Evolutionary conservation across 768 basidiomycete species (phyloP), one percentile per base, ranked within the genome.

Genomic region (Lyophyllum shimeji): DNA sequence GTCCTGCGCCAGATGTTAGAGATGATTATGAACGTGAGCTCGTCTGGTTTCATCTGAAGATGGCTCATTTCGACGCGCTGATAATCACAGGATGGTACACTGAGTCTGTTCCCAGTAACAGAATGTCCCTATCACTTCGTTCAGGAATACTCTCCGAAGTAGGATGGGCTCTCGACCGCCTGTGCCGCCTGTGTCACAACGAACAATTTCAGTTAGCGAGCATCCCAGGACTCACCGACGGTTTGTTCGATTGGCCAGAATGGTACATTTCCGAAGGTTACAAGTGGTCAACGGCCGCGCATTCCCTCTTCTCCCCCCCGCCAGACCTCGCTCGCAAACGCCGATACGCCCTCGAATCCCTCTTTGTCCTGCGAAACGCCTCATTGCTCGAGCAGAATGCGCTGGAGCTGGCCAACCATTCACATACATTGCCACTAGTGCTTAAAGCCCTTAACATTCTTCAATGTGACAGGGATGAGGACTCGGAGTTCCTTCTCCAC

Each of bases 81-180:
- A 62, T 40, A 42, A 59, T 58, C 47, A 31, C 54, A 91, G 90
- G 89, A 63, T 93, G 90, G 85, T 95, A 93, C 64, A 90, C 92
- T n/a, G 90, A 94, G 61, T 76, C 81, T 1, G 79, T 82, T 2
- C 76, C 89, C 0, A 87, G 76, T 66, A 98, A 98, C 68, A 83
- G 95, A 40, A 93, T 98, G 84, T 77, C 93, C n/a, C 83, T 99
- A 15, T 87, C 95, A 2, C 73, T 98, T 40, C 83, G 86, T 23
- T 98, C 93, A 13, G 89, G 86, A 4, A 87, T 98, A 46, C 79
- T 85, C 51, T 71, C 82, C 7, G 96, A 98, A 65, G 80, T 95
- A 53, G 84, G 85, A 53, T 98, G 93, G 90, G 91, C 95, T 18
- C 81, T 99, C 37, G 89, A 93, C 62, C 86, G 90, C 46, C 81